Evolutionary conservation across 1,284 basidiomycete genomes (phyloP).

Genomic region (Rhodofomes roseus): DNA sequence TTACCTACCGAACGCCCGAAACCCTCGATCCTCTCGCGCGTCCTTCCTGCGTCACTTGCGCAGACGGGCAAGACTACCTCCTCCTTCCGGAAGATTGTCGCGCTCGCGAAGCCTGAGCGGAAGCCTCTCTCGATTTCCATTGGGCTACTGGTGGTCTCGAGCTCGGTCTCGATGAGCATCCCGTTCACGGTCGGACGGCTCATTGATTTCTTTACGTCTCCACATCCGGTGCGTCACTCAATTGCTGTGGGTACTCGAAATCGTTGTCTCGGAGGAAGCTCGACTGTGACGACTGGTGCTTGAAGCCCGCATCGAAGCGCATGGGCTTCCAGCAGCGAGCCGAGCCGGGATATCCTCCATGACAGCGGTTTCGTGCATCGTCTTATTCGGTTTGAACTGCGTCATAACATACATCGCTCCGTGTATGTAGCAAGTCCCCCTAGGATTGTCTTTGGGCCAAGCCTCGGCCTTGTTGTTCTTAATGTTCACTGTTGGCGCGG

Average conservation of each 20-base stretch:
- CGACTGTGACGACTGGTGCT: background rate
- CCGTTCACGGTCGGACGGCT: conserved; percentile 89
- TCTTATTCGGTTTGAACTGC: background rate
- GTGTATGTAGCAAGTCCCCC: conserved; percentile 60
- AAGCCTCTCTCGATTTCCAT: conserved; percentile 72
- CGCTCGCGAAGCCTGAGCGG: conserved; percentile 77
- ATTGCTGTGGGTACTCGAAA: background rate
- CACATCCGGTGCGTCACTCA: conserved; percentile 54
- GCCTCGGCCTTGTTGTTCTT: conserved; percentile 75
- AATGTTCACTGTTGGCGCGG: conserved; percentile 86
- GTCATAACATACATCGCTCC: conserved; percentile 11
- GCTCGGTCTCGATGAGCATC: conserved; percentile 84
- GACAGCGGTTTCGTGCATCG: background rate
- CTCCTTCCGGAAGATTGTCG: conserved; percentile 70
- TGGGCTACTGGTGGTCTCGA: conserved; percentile 63
- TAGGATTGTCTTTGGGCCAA: conserved; percentile 74
- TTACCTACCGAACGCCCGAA: conserved; percentile 19
- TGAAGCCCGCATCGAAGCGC: too few relatives aligned
- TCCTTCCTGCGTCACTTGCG: conserved; percentile 34
- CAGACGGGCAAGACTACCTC: conserved; percentile 41
- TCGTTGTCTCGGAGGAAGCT: background rate
- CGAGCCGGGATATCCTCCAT: background rate
- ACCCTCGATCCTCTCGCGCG: conserved; percentile 35
- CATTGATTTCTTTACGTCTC: conserved; percentile 85
- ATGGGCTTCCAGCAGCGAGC: too few relatives aligned